Conservation (phyloP, 495 filamentous ascomycete genomes). For the Neurospora africana region DNA sequence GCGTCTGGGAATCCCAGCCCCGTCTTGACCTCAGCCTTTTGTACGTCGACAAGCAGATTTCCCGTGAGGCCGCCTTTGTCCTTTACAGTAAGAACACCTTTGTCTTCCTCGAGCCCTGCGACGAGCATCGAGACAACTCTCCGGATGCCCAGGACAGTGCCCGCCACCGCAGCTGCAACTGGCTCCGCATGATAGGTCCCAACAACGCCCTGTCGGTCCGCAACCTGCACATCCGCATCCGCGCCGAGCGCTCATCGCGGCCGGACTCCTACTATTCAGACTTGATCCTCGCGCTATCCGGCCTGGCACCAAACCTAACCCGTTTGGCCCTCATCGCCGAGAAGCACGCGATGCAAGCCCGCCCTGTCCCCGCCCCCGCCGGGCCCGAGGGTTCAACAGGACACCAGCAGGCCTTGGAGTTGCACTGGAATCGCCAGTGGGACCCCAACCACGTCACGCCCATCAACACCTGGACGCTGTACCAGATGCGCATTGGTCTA, state of each 20-base stretch:
- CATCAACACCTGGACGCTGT: background rate
- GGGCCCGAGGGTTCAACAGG: background rate
- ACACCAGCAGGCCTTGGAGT: background rate
- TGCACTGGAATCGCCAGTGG: background rate
- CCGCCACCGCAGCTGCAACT: background rate
- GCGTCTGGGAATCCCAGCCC: background rate
- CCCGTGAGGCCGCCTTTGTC: constrained; percentile 6
- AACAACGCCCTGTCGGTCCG: constrained; percentile 5
- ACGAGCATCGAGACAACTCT: background rate
- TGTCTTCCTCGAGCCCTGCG: constrained; percentile 11
- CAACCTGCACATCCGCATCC: constrained; percentile 10
- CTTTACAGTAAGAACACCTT: constrained; percentile 15
- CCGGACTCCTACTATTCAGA: background rate
- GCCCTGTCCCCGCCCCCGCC: background rate
- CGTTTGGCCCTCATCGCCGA: constrained; percentile 7
- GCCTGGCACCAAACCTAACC: constrained; percentile 1
- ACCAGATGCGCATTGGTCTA: background rate
- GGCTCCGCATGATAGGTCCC: background rate
- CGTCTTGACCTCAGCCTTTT: constrained; percentile 5
- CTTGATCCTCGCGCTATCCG: constrained; percentile 2
- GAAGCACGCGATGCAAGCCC: constrained; percentile 1
- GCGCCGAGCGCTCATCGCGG: constrained; percentile 2
- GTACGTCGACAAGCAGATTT: constrained; percentile 3
- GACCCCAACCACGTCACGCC: constrained; percentile 2
- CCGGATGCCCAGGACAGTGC: background rate